Evolutionary conservation across 1,139 yeast genomes (phyloP).

Genomic region (Magnusiomyces suaveolens): DNA sequence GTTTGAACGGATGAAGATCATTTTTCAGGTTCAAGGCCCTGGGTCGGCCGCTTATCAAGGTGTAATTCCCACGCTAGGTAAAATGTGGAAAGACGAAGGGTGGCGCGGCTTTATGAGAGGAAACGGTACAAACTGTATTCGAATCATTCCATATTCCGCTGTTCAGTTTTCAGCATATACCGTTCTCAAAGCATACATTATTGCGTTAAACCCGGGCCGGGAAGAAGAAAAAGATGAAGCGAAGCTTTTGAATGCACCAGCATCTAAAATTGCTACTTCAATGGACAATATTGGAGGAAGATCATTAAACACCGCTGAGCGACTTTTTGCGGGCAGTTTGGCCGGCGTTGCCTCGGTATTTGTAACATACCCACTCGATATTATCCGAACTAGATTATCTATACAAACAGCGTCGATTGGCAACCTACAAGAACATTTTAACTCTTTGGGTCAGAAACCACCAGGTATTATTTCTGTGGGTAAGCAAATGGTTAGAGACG

Average conservation of each 20-base stretch:
- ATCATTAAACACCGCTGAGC: constrained; percentile 40
- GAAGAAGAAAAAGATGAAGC: neutral
- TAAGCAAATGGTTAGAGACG: constrained; percentile 50
- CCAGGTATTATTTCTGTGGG: constrained; percentile 63
- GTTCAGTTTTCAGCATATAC: constrained; percentile 88
- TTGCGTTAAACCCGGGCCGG: neutral
- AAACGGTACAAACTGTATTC: constrained; percentile 75
- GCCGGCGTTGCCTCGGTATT: constrained; percentile 78
- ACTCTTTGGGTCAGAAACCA: constrained; percentile 29
- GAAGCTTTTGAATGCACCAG: neutral
- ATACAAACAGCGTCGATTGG: constrained; percentile 76
- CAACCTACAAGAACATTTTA: constrained; percentile 40
- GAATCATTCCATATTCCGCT: constrained; percentile 91
- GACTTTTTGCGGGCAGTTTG: constrained; percentile 66
- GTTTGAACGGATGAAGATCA: constrained; percentile 84
- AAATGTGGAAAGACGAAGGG: constrained; percentile 86
- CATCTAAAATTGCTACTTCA: constrained; percentile 3
- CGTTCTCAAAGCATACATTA: constrained; percentile 41
- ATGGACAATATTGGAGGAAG: constrained; percentile 1
- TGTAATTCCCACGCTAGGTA: constrained; percentile 59
- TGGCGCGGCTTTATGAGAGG: constrained; percentile 83
- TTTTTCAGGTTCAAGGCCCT: constrained; percentile 82
- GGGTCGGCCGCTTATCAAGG: constrained; percentile 54
- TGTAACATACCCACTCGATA: constrained; percentile 85
- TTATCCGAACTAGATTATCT: constrained; percentile 80